Evolutionary conservation across 1,284 basidiomycete genomes (phyloP), one percentile per base, ranked within the genome.

Genomic region (Schizophyllum amplum): DNA sequence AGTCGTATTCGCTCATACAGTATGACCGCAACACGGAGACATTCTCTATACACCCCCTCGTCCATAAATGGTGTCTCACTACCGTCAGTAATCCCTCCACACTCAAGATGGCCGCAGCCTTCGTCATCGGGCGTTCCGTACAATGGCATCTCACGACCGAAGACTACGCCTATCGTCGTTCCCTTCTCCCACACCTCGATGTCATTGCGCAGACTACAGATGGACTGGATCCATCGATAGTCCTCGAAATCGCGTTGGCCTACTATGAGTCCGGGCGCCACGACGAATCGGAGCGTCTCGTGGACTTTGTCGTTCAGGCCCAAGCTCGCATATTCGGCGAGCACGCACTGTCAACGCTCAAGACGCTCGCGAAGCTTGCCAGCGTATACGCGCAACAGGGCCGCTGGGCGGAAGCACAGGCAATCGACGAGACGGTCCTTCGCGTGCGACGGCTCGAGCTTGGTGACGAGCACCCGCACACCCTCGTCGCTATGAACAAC

Each of bases 21-120:
- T 24, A 20, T n/a, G 21, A 24, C 51, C 15, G 24, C 24, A 7
- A 46, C 24, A 27, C 46, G 26, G 15, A 46, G 23, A 13, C 15
- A n/a, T 57, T 26, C 23, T 53, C 48, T 2, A 54, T 57, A 4
- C 56, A 57, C 54, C 46, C 53, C 9, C 53, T 55, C n/a, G 57
- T 58, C 4, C 51, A 56, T 46, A 20, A 9, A 5, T 57, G 57
- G 57, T 55, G 24, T 20, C 21, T 33, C 9, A 50, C 20, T 11
- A 50, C 49, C 0, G 13, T 55, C 13, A 4, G 11, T 17, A 21
- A 52, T 4, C 33, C 33, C 17, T 42, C 33, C 3, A 42, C 7
- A 42, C 17, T 9, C 33, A 42, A 17, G 33, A 3, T 42, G 33
- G 33, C 33, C 13, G 33, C 33, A 42, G 33, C 33, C 33, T 42